Conservation (phyloP, 352 stramenopile genomes). For the Phytophthora brassicae region DNA sequence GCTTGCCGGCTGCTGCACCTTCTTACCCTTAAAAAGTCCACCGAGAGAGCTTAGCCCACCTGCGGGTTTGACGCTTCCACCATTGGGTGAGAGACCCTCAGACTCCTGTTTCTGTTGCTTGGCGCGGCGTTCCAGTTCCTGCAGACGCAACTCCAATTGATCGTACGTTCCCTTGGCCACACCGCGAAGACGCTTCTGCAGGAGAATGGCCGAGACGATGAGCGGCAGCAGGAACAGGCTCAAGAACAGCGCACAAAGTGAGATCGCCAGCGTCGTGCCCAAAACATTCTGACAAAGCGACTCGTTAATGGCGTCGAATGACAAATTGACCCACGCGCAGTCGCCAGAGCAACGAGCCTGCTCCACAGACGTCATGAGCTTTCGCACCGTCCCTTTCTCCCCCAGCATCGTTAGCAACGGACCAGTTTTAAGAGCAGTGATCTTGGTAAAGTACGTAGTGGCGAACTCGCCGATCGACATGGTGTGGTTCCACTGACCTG, state of each 20-base stretch:
- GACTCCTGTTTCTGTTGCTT: slow-evolving; percentile 40
- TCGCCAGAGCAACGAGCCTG: slow-evolving; percentile 68
- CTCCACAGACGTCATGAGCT: slow-evolving; percentile 62
- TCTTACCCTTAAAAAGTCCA: slow-evolving; percentile 34
- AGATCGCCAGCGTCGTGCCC: slow-evolving; percentile 76
- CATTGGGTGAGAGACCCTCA: slow-evolving; percentile 19
- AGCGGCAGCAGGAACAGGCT: slow-evolving; percentile 76
- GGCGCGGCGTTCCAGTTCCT: slow-evolving; percentile 63
- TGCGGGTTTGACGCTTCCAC: not conserved
- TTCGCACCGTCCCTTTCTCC: slow-evolving; percentile 44
- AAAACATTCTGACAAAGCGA: slow-evolving; percentile 74
- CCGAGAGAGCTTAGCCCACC: slow-evolving; percentile 26
- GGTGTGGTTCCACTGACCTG: slow-evolving; percentile 59
- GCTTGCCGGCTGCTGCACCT: slow-evolving; percentile 17
- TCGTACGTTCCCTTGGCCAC: slow-evolving; percentile 81
- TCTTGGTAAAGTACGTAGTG: slow-evolving; percentile 52
- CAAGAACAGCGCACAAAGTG: slow-evolving; percentile 76
- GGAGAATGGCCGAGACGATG: slow-evolving; percentile 63
- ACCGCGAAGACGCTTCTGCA: slow-evolving; percentile 81
- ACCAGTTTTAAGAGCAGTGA: slow-evolving; percentile 46
- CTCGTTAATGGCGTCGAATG: slow-evolving; percentile 78
- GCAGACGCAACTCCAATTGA: slow-evolving; percentile 67
- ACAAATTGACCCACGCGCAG: slow-evolving; percentile 82
- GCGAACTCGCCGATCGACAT: slow-evolving; percentile 68
- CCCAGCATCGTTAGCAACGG: slow-evolving; percentile 45